Percentiles rank a stretch among this genome's conserved stretches.
Evolutionary conservation across 805 yeast species (phyloP).

Genomic region (Candida sphagnicola): DNA sequence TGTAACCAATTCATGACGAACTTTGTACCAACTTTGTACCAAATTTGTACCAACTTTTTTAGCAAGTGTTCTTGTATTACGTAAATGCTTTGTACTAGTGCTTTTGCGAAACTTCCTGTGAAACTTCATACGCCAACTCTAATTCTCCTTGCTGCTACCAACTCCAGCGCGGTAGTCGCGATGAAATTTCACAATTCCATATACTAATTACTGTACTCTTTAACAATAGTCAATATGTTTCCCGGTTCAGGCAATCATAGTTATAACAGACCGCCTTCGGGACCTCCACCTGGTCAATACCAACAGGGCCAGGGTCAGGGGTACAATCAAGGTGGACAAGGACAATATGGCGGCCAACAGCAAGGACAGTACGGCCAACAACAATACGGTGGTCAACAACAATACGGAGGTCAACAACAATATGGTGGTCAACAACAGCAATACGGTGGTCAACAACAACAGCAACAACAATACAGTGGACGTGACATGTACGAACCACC

Average conservation of each 20-base stretch:
- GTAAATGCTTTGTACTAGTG: no score
- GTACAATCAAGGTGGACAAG: conserved; percentile 17
- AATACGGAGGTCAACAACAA: conserved; percentile 8
- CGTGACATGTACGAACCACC: conserved; percentile 18
- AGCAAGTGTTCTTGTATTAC: no score
- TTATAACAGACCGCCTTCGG: conserved; percentile 13
- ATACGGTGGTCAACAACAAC: conserved; percentile 4
- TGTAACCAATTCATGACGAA: no score
- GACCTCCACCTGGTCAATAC: conserved; percentile 14
- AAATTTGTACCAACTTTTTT: no score
- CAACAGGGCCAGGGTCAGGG: conserved; percentile 14
- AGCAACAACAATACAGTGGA: conserved; percentile 5
- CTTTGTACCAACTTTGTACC: no score
- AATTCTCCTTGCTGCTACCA: no score
- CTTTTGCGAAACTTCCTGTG: no score
- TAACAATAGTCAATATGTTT: conserved; percentile 10
- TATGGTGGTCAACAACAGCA: conserved; percentile 1
- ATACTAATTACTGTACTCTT: background rate
- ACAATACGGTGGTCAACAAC: conserved; percentile 5
- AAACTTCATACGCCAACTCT: no score
- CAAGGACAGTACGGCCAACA: conserved; percentile 6
- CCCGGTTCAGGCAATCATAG: conserved; percentile 16
- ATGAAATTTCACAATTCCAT: background rate
- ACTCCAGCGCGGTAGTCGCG: no score
- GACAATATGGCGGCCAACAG: conserved; percentile 17